phyloP scores from a whole-genome alignment of 73 alveolate genomes.

The Stentor coeruleus region DNA sequence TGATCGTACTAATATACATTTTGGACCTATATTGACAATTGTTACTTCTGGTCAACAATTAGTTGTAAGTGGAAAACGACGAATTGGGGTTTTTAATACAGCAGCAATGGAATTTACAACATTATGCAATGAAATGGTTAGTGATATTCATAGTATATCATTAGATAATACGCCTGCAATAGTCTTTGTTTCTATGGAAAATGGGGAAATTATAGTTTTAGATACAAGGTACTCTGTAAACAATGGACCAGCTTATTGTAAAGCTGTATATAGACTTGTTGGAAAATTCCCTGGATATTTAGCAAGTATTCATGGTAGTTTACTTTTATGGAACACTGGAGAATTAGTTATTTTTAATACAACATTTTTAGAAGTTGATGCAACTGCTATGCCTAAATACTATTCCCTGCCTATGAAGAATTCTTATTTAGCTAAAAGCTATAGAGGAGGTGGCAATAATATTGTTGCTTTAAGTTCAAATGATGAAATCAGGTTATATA shows the following conservation, averaged over 20 bases:
- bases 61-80: neutral
- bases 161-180: neutral
- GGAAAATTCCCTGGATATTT: neutral
- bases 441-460: neutral
- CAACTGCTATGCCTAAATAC: neutral
- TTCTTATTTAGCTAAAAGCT: neutral
- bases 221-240: constrained; percentile 3
- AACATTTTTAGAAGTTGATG: neutral
- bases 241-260: constrained; percentile 11
- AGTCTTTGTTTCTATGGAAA: neutral
- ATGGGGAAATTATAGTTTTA: constrained; percentile 3
- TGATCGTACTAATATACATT: neutral
- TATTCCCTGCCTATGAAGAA: neutral
- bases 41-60: neutral
- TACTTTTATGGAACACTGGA: neutral
- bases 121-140: neutral
- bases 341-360: neutral
- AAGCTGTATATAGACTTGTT: neutral
- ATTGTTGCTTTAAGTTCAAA: neutral
- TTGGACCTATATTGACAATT: neutral
- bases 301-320: neutral
- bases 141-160: neutral
- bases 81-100: neutral
- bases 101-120: neutral
- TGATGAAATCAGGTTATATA: neutral